Evolutionary conservation across 768 basidiomycete genomes (phyloP).

Genomic region (Suillus luteus): DNA sequence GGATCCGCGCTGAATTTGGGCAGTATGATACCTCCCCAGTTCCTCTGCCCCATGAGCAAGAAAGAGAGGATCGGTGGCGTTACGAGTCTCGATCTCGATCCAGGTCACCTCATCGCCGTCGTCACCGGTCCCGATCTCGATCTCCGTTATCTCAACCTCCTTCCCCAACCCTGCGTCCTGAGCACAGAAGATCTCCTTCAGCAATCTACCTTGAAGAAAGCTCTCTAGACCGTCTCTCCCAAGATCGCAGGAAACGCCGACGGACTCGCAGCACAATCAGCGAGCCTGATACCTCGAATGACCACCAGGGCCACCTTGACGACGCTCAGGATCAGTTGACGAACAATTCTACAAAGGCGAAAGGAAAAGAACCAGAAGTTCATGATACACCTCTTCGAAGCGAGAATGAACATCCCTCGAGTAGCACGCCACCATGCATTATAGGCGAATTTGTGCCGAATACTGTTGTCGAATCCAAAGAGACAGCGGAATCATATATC

Average conservation of each 20-base stretch:
- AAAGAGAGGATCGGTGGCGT: slow-evolving; percentile 33
- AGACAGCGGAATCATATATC: neutral
- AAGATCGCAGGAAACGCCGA: slow-evolving; percentile 9
- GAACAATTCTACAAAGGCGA: neutral
- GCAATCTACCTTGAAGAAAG: slow-evolving; percentile 6
- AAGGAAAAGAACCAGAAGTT: slow-evolving; percentile 1
- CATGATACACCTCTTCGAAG: neutral
- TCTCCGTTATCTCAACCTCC: slow-evolving; percentile 18
- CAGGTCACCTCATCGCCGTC: slow-evolving; percentile 24
- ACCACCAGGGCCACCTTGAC: neutral
- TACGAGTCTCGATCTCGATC: slow-evolving; percentile 28
- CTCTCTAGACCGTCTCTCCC: slow-evolving; percentile 13
- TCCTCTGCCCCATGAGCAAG: slow-evolving; percentile 35
- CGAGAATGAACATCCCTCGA: neutral
- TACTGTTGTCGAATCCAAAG: neutral
- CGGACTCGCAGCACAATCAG: slow-evolving; percentile 6
- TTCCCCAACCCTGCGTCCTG: neutral
- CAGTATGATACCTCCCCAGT: slow-evolving; percentile 63
- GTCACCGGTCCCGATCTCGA: slow-evolving; percentile 26
- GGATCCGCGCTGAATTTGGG: slow-evolving; percentile 15
- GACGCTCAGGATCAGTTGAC: neutral
- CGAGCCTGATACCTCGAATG: neutral
- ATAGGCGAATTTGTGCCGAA: neutral
- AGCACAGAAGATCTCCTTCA: slow-evolving; percentile 13
- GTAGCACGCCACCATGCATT: neutral